Base-by-base conservation (phyloP, 2,329 filamentous ascomycete species). In the Penicillium capsulatum region DNA sequence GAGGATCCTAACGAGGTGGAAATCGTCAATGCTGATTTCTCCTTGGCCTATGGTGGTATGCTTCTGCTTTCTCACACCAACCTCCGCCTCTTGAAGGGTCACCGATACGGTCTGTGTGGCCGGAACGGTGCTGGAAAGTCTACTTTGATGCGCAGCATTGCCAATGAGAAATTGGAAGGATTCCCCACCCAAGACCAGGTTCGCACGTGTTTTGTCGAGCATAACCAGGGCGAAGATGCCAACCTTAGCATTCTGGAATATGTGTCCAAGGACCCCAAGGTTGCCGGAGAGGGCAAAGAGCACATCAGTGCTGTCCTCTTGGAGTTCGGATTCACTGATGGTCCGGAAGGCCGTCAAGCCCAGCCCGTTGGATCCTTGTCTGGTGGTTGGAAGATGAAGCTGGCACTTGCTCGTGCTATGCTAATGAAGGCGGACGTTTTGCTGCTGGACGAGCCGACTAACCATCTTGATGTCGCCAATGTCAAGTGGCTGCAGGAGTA, bases 301-400 rank as follows among this genome's bases (percentile, higher is more conserved):
- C 84, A 87, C 49, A 95, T 98, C 54, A 83, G 83, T 2, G 75
- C 80, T 44, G 91, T 97, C 45, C 70, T 98, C 47, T 77, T 81
- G 34, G 90, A 97, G 65, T 92, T 98, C 58, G 94, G 94, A 30
- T 98, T 98, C 71, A 94, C 86, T 15, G 70, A 86, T 46, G 91
- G 91, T 2, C 88, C 89, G 0, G 86, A 92, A 52, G 92, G 91
- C 44, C 81, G 88, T 45, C 92, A 97, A 67, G 77, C 83, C 4
- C 81, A 96, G 64, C 86, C 84, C 57, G 92, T 98, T 43, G 92
- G 92, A 54, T 96, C 91, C 14, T 72, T 98, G 24, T 97, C 92
- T 30, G 92, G 92, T 70, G 92, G 92, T 63, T 98, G 92, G 92
- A 97, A 97, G 79, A 98, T 98, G 92, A 98, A 98, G 81, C 74